phyloP scores from a whole-genome alignment of 1,284 basidiomycete species.

The Albatrellus sp. region DNA sequence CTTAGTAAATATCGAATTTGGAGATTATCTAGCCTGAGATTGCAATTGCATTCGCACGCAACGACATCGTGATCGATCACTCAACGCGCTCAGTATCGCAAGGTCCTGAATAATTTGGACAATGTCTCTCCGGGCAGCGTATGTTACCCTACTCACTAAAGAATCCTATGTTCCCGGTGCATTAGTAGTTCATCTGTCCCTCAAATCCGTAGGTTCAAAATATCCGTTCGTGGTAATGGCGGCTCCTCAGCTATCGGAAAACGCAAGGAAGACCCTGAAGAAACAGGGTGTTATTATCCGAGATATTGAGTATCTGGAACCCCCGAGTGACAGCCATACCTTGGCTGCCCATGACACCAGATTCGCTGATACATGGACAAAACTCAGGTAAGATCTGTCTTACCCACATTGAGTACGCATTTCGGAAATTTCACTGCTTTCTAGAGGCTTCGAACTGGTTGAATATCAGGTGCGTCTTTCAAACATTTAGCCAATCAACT shows the following conservation, averaged over 20 bases:
- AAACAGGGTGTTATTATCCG: slow-evolving; percentile 40
- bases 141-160: slow-evolving; percentile 57
- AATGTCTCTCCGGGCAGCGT: slow-evolving; percentile 31
- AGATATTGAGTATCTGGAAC: slow-evolving; percentile 51
- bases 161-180: slow-evolving; percentile 61
- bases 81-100: background rate
- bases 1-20: too few species aligned
- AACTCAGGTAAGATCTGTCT: slow-evolving; percentile 51
- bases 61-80: background rate
- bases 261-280: slow-evolving; percentile 41
- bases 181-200: slow-evolving; percentile 60
- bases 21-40: too few species aligned
- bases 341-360: slow-evolving; percentile 46
- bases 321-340: slow-evolving; percentile 35
- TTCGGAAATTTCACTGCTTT: too few species aligned
- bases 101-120: slow-evolving; percentile 2
- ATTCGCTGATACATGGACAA: slow-evolving; percentile 86
- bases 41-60: slow-evolving; percentile 2
- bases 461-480: slow-evolving; percentile 58
- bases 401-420: too few species aligned
- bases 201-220: slow-evolving; percentile 48
- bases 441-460: slow-evolving; percentile 62
- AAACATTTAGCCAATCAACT: slow-evolving; percentile 4
- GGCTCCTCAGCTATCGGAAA: slow-evolving; percentile 47
- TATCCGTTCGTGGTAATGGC: slow-evolving; percentile 81